These are phyloP conservation scores for Rosellinia necatrix DNA, from an alignment of 2,329 filamentous ascomycete species.

Conservation along the genomic window DNA sequence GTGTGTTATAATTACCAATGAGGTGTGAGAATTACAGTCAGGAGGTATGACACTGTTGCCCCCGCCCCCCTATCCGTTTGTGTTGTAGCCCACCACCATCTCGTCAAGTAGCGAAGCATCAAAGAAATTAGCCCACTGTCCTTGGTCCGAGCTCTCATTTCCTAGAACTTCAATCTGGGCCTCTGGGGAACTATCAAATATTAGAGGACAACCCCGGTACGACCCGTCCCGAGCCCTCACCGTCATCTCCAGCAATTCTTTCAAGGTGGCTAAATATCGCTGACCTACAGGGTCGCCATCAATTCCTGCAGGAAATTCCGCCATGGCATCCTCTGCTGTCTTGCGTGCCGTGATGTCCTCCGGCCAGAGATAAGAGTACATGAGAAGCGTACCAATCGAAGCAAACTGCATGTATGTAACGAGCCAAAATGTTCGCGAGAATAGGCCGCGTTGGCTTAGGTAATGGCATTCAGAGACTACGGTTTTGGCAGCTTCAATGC, in stretches of 20 bases:
- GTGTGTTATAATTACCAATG: too few species aligned
- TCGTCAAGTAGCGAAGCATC: neutral
- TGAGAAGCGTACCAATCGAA: neutral
- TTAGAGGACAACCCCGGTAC: neutral
- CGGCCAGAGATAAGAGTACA: neutral
- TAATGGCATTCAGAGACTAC: neutral
- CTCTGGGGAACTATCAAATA: neutral
- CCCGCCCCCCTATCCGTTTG: too few species aligned
- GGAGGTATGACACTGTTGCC: too few species aligned
- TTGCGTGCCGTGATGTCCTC: neutral
- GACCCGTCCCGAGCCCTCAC: neutral
- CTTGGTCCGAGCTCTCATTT: neutral
- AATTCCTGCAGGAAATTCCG: neutral
- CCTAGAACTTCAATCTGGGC: neutral
- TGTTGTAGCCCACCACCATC: too few species aligned
- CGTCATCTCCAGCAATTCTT: neutral
- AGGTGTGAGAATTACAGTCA: too few species aligned
- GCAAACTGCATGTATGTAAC: neutral
- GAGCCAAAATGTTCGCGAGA: neutral
- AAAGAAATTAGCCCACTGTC: neutral
- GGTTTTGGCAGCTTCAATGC: neutral
- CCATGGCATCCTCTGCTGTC: neutral
- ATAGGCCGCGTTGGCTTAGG: neutral
- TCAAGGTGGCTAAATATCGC: neutral
- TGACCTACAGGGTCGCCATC: neutral